A percentile compares a stretch with the other conserved stretches of the same genome.
Conservation (phyloP, 2,329 filamentous ascomycete genomes). For the Corynespora cassiicola region DNA sequence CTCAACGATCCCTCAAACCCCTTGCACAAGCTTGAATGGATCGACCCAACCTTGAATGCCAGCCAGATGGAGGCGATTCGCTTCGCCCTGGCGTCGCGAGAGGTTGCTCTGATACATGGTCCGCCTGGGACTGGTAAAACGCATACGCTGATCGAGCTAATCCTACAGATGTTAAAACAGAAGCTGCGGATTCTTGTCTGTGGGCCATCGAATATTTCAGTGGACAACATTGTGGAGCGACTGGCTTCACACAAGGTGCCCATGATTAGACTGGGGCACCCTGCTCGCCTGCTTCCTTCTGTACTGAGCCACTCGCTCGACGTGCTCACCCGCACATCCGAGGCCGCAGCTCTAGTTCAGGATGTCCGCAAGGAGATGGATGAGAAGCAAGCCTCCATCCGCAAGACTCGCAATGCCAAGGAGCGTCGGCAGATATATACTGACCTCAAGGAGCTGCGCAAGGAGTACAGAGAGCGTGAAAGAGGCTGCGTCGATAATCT, state of each 20-base stretch:
- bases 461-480: constrained; percentile 88
- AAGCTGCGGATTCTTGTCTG: constrained; percentile 85
- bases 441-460: constrained; percentile 83
- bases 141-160: constrained; percentile 92
- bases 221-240: constrained; percentile 97
- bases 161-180: constrained; percentile 83
- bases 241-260: constrained; percentile 83
- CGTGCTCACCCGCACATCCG: constrained; percentile 86
- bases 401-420: constrained; percentile 81
- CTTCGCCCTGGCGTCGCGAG: constrained; percentile 83
- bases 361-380: constrained; percentile 95
- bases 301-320: constrained; percentile 91
- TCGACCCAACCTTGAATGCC: constrained; percentile 64
- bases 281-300: constrained; percentile 85
- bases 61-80: constrained; percentile 69
- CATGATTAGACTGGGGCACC: constrained; percentile 90
- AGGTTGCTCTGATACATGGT: constrained; percentile 90
- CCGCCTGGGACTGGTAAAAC: constrained; percentile 97
- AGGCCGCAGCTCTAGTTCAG: constrained; percentile 85
- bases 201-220: constrained; percentile 94
- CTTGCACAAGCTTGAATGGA: constrained; percentile 57
- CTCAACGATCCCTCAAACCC: constrained; percentile 48
- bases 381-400: constrained; percentile 83
- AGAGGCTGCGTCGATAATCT: constrained; percentile 79
- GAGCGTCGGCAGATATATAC: constrained; percentile 83